Evolutionary conservation across 2,329 filamentous ascomycete genomes (phyloP).

Genomic region (Xylaria sp.): DNA sequence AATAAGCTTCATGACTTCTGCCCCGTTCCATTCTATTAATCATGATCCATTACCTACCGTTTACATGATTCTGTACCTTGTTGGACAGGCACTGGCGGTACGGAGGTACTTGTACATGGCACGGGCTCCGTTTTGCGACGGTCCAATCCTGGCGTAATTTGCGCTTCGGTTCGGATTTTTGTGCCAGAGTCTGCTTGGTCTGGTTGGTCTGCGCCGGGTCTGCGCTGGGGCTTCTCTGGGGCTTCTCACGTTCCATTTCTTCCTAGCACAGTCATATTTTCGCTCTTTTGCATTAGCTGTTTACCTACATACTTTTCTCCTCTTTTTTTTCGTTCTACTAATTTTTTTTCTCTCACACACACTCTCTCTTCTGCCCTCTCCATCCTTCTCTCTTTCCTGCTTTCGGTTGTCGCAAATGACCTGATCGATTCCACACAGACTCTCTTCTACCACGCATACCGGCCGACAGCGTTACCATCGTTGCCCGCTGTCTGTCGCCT

Average conservation of each 20-base stretch:
- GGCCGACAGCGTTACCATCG: slow-evolving; percentile 10
- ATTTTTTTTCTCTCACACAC: slow-evolving; percentile 14
- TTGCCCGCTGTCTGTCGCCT: slow-evolving; percentile 8
- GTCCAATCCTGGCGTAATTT: slow-evolving; percentile 16
- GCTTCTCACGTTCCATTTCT: slow-evolving; percentile 15
- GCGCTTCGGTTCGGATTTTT: slow-evolving; percentile 19
- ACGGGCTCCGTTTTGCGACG: not conserved
- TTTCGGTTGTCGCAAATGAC: slow-evolving; percentile 14
- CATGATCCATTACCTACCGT: not conserved
- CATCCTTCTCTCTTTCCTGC: slow-evolving; percentile 6
- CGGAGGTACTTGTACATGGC: not conserved
- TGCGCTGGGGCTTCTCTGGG: too few species aligned
- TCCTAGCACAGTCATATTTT: slow-evolving; percentile 21
- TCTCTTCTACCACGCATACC: slow-evolving; percentile 7
- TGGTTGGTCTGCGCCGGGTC: not conserved
- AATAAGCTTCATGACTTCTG: not conserved
- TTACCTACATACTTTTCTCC: slow-evolving; percentile 11
- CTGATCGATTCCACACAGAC: slow-evolving; percentile 13
- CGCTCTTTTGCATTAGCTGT: slow-evolving; percentile 13
- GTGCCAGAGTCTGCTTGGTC: slow-evolving; percentile 15
- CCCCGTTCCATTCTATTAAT: not conserved
- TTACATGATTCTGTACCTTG: not conserved
- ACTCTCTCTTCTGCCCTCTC: slow-evolving; percentile 7
- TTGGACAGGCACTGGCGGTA: not conserved
- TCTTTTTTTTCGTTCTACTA: slow-evolving; percentile 19